These are phyloP conservation scores for Lupinus albus DNA, from an alignment of 306 rosid genomes.

Conservation along the genomic window DNA sequence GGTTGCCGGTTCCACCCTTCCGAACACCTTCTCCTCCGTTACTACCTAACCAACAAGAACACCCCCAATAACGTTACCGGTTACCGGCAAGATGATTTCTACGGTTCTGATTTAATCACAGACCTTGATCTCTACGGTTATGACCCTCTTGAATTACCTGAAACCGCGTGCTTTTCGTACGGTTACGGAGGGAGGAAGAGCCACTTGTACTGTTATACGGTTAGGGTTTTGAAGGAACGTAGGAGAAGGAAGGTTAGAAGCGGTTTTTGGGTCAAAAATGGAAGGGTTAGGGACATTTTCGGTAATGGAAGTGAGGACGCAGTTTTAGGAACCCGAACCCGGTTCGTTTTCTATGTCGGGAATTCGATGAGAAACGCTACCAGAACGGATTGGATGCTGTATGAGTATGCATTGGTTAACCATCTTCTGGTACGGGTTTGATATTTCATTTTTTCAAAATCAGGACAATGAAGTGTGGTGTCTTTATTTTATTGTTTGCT, in stretches of 20 bases:
- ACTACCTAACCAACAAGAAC: conserved; percentile 57
- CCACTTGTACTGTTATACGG: conserved; percentile 67
- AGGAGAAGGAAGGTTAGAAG: conserved; percentile 47
- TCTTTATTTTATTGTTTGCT: neutral
- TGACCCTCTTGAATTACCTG: conserved; percentile 65
- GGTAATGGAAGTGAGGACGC: conserved; percentile 35
- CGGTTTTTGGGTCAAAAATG: conserved; percentile 68
- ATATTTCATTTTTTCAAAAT: too few relatives aligned
- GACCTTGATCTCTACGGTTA: conserved; percentile 54
- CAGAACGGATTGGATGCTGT: conserved; percentile 59
- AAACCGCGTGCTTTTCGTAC: conserved; percentile 50
- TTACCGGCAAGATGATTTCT: conserved; percentile 8
- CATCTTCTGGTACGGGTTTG: conserved; percentile 51
- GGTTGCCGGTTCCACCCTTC: conserved; percentile 70
- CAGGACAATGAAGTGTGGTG: neutral
- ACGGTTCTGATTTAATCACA: conserved; percentile 49
- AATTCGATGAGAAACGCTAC: conserved; percentile 41
- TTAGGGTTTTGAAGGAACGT: conserved; percentile 42
- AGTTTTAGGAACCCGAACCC: conserved; percentile 55
- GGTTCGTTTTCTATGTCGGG: conserved; percentile 57
- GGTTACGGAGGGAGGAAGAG: conserved; percentile 52
- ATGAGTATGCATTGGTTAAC: conserved; percentile 58
- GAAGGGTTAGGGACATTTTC: conserved; percentile 48
- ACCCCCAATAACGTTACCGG: conserved; percentile 20
- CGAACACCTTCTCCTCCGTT: conserved; percentile 56